Conservation (phyloP, 306 rosid species). For the Luffa acutangula region DNA sequence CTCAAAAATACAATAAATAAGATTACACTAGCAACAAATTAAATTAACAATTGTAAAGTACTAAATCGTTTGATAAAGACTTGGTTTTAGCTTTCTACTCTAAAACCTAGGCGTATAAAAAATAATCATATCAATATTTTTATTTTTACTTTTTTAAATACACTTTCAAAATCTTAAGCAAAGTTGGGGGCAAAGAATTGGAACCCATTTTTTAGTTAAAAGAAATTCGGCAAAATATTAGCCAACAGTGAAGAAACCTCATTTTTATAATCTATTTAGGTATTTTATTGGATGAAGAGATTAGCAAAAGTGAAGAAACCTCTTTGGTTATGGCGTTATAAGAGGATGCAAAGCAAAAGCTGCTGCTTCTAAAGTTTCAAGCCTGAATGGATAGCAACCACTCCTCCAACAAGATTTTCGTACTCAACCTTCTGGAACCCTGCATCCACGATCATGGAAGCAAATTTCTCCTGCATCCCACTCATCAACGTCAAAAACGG, state of each 20-base stretch:
- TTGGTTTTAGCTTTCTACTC: too few relatives aligned
- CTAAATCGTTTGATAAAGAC: too few relatives aligned
- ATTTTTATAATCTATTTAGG: not conserved
- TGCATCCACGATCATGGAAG: constrained; percentile 70
- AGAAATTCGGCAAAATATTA: not conserved
- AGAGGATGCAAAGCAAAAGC: not conserved
- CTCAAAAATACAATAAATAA: too few relatives aligned
- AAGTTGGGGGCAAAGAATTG: not conserved
- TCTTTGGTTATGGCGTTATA: not conserved
- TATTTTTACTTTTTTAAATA: not conserved
- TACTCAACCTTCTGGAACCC: constrained; percentile 87
- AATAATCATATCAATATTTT: not conserved
- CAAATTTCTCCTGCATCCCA: constrained; percentile 66
- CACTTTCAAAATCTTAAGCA: not conserved
- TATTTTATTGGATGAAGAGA: not conserved
- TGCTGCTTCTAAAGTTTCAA: constrained; percentile 36
- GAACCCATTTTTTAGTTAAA: not conserved
- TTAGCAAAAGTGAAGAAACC: not conserved
- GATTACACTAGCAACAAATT: too few relatives aligned
- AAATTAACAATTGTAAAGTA: too few relatives aligned
- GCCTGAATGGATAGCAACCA: constrained; percentile 87
- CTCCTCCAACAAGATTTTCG: constrained; percentile 90
- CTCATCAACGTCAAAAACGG: not conserved
- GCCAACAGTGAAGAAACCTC: not conserved
- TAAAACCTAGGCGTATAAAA: too few relatives aligned